Conservation (phyloP, 2,329 filamentous ascomycete genomes). For the Allantophomopsis lycopodina region DNA sequence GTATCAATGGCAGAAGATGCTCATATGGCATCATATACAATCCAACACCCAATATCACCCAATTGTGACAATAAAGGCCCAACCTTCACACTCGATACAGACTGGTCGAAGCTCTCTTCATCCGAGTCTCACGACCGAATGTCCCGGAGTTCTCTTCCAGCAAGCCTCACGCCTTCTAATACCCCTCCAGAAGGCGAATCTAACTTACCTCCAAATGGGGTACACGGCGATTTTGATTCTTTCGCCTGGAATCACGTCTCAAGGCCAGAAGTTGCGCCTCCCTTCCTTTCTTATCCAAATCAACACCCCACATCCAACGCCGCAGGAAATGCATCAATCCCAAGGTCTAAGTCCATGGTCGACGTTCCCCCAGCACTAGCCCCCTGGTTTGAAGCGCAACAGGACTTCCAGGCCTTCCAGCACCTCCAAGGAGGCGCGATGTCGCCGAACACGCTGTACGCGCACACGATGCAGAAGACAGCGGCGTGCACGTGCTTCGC, state of each 20-base stretch:
- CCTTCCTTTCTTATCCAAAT: no score
- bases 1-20: neutral
- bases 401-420: conserved; percentile 1
- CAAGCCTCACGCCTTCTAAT: neutral
- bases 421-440: no score
- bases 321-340: neutral
- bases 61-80: neutral
- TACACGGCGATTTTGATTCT: neutral
- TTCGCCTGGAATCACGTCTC: conserved; percentile 3
- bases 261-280: conserved; percentile 4
- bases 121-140: neutral
- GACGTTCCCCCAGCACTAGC: conserved; percentile 4
- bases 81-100: conserved; percentile 1
- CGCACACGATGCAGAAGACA: neutral
- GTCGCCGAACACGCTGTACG: no score
- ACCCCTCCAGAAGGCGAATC: no score
- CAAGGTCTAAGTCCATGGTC: conserved; percentile 5
- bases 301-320: no score
- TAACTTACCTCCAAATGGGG: neutral
- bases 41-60: conserved; percentile 1
- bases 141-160: neutral
- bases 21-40: neutral
- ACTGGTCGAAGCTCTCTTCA: conserved; percentile 1
- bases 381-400: conserved; percentile 7
- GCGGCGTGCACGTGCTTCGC: conserved; percentile 30